Evolutionary conservation across 768 basidiomycete genomes (phyloP).

Genomic region (Crucibulum laeve): DNA sequence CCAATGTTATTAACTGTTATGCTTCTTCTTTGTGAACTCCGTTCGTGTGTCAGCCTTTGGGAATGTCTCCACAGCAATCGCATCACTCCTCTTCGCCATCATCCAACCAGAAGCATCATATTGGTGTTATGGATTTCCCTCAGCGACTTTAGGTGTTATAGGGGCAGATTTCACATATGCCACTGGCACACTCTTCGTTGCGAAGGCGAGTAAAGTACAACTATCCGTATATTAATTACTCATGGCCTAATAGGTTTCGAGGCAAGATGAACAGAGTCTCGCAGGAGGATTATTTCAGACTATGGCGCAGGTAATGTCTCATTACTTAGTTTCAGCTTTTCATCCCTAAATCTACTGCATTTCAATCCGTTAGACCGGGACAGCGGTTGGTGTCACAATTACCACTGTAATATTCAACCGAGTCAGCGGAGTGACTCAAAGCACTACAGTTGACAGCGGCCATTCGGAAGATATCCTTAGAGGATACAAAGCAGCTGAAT

Average conservation of each 20-base stretch:
- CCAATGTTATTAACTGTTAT: background rate
- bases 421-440: conserved; percentile 31
- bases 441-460: too few species aligned
- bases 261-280: conserved; percentile 70
- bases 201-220: too few species aligned
- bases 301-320: conserved; percentile 55
- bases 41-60: conserved; percentile 33
- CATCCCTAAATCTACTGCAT: background rate
- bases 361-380: conserved; percentile 49
- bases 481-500: conserved; percentile 62
- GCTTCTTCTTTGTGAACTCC: too few species aligned
- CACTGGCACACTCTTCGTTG: conserved; percentile 69
- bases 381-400: conserved; percentile 65
- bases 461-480: conserved; percentile 35
- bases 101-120: conserved; percentile 54
- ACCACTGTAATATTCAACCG: conserved; percentile 68
- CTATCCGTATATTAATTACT: too few species aligned
- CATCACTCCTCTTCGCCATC: conserved; percentile 64
- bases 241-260: too few species aligned
- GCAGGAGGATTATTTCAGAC: conserved; percentile 77
- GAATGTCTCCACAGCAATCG: conserved; percentile 51
- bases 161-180: conserved; percentile 80
- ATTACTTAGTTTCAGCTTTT: background rate
- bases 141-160: conserved; percentile 58
- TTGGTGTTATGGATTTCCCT: conserved; percentile 77